A percentile compares a stretch with the other conserved stretches of the same genome.
phyloP scores from a whole-genome alignment of 139 green algal genomes.

The Coelastrella sp. region DNA sequence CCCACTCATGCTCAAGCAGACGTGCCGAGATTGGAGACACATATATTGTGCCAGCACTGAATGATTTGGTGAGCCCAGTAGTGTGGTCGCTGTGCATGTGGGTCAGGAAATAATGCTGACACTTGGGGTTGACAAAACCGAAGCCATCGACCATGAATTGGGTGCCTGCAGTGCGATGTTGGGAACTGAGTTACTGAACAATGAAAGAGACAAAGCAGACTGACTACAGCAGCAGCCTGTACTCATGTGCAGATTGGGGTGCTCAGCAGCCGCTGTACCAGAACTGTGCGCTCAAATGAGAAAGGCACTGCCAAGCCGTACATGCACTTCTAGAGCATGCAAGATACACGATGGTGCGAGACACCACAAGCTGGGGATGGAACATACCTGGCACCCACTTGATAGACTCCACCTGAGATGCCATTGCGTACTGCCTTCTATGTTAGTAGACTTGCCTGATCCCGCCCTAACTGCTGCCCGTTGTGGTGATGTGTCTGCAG shows the following conservation, averaged over 20 bases:
- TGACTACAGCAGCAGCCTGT: too few species aligned
- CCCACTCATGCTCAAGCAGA: slow-evolving; percentile 32
- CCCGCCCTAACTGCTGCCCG: too few species aligned
- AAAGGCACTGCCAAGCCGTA: too few species aligned
- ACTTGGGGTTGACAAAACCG: slow-evolving; percentile 33
- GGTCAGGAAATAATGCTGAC: slow-evolving; percentile 79
- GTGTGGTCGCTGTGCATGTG: slow-evolving; percentile 87
- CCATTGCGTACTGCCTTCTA: slow-evolving; percentile 62
- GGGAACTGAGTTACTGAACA: background rate
- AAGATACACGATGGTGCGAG: too few species aligned
- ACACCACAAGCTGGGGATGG: too few species aligned
- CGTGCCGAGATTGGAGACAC: slow-evolving; percentile 52
- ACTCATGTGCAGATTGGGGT: background rate
- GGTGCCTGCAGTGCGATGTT: slow-evolving; percentile 18
- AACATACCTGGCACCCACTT: slow-evolving; percentile 78
- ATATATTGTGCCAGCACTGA: slow-evolving; percentile 69
- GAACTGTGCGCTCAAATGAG: too few species aligned
- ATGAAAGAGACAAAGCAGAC: background rate
- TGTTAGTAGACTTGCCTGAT: too few species aligned
- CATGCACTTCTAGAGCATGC: too few species aligned
- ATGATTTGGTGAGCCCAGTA: slow-evolving; percentile 67
- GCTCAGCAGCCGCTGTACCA: background rate
- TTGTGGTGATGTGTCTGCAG: too few species aligned
- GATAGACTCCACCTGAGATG: slow-evolving; percentile 74
- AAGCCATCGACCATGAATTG: slow-evolving; percentile 68